Conservation (phyloP, 1,284 basidiomycete species). For the Puccinia hordei region DNA sequence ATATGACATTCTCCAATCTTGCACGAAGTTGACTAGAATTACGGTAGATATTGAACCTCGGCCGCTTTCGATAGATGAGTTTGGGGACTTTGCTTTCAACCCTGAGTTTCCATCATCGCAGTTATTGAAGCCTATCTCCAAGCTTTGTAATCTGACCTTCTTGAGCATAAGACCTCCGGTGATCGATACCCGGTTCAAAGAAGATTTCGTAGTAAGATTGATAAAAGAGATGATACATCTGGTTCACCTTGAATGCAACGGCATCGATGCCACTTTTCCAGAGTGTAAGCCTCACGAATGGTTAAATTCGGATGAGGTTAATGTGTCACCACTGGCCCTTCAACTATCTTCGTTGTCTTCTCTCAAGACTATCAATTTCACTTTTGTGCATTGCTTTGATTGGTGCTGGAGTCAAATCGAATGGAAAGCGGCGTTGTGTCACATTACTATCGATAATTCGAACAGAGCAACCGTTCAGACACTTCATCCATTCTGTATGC, state of each 20-base stretch:
- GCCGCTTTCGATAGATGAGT: not conserved
- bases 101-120: not conserved
- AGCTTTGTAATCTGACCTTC: not conserved
- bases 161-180: not conserved
- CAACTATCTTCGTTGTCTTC: not conserved
- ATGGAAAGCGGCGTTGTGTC: not conserved
- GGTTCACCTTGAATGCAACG: not conserved
- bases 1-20: not conserved
- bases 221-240: not conserved
- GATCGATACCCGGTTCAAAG: not conserved
- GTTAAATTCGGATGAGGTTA: not conserved
- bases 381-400: not conserved
- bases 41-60: not conserved
- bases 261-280: not conserved
- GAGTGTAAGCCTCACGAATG: not conserved
- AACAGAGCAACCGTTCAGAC: not conserved
- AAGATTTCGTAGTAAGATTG: constrained; percentile 3
- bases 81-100: not conserved
- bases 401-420: constrained; percentile 4
- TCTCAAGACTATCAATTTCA: not conserved
- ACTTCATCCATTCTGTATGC: not conserved
- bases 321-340: not conserved
- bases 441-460: not conserved
- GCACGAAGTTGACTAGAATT: not conserved
- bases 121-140: not conserved